Evolutionary conservation across 768 basidiomycete species (phyloP).

Genomic region (Collybiopsis luxurians): DNA sequence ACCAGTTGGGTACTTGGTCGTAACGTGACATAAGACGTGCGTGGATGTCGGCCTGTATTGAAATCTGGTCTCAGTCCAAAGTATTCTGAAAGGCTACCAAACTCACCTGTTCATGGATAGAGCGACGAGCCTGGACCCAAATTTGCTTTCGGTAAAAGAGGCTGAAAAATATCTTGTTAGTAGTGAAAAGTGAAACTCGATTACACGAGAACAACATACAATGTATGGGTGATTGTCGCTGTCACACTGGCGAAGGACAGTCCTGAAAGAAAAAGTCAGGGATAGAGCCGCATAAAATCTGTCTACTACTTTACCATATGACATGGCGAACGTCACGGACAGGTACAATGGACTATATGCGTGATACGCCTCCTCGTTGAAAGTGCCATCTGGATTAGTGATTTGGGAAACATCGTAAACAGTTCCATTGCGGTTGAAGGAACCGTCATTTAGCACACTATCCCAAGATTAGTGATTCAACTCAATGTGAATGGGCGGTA

Average conservation of each 20-base stretch:
- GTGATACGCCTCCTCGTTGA: slow-evolving; percentile 55
- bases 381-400: slow-evolving; percentile 48
- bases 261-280: slow-evolving; percentile 43
- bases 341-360: slow-evolving; percentile 63
- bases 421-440: slow-evolving; percentile 61
- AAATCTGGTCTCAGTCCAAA: no score
- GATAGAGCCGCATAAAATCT: slow-evolving; percentile 70
- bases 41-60: slow-evolving; percentile 63
- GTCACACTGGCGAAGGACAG: slow-evolving; percentile 84
- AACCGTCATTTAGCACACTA: slow-evolving; percentile 23
- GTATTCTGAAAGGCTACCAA: no score
- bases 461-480: background rate
- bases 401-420: slow-evolving; percentile 59
- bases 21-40: slow-evolving; percentile 79
- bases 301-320: slow-evolving; percentile 81
- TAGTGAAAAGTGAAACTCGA: background rate
- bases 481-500: background rate
- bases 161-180: slow-evolving; percentile 15
- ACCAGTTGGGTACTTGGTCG: slow-evolving; percentile 80
- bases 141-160: slow-evolving; percentile 81
- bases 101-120: slow-evolving; percentile 60
- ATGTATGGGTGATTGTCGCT: slow-evolving; percentile 67
- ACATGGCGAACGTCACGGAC: slow-evolving; percentile 69
- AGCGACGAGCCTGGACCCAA: slow-evolving; percentile 64
- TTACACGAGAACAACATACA: slow-evolving; percentile 10